Conservation (phyloP, 1,139 yeast genomes). For the Yamadazyma conglobata region DNA sequence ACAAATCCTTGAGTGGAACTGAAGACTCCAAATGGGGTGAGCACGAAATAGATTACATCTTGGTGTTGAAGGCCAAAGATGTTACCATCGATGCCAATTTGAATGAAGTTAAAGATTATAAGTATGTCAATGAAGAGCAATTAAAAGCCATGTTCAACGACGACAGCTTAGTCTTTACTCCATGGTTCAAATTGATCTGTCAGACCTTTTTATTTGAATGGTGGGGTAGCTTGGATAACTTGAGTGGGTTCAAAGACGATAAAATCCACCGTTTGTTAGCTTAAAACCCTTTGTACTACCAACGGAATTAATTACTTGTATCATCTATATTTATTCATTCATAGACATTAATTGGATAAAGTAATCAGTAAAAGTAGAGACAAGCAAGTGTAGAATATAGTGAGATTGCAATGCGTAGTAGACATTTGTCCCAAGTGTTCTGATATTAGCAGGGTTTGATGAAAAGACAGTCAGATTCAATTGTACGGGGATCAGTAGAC, state of each 20-base stretch:
- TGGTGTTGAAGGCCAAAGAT: constrained; percentile 68
- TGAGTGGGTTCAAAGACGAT: constrained; percentile 45
- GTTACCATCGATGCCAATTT: constrained; percentile 51
- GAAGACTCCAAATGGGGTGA: constrained; percentile 90
- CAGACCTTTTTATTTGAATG: constrained; percentile 86
- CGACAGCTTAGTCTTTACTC: constrained; percentile 68
- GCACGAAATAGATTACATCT: constrained; percentile 93
- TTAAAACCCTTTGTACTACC: too few relatives aligned
- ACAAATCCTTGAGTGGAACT: constrained; percentile 65
- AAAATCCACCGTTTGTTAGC: constrained; percentile 40
- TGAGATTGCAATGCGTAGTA: too few relatives aligned
- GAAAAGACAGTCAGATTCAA: too few relatives aligned
- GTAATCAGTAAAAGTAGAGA: too few relatives aligned
- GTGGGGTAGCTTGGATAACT: constrained; percentile 77
- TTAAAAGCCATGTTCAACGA: constrained; percentile 76
- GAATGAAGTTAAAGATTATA: constrained; percentile 82
- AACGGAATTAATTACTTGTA: too few relatives aligned
- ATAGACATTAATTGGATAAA: too few relatives aligned
- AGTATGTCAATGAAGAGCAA: constrained; percentile 67
- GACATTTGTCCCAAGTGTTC: too few relatives aligned
- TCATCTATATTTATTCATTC: too few relatives aligned
- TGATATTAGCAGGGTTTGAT: too few relatives aligned
- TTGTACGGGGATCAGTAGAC: too few relatives aligned
- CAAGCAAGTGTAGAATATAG: too few relatives aligned
- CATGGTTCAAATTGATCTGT: constrained; percentile 97